A percentile compares a stretch with the other conserved stretches of the same genome.
Evolutionary conservation across 2,329 filamentous ascomycete genomes (phyloP).

Genomic region (Sphaerulina musiva): DNA sequence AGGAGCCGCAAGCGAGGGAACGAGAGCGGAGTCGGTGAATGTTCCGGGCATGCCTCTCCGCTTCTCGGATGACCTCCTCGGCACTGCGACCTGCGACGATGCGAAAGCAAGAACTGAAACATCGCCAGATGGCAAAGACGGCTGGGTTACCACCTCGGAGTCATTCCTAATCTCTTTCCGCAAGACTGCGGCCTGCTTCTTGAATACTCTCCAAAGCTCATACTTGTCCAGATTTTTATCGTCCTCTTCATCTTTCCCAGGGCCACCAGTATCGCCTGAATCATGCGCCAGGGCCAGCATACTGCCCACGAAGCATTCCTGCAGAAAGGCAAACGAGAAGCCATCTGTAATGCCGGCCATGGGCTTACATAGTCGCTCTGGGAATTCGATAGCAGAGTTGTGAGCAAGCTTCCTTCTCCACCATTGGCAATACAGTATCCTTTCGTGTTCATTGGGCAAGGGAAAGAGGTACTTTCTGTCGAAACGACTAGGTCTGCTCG

Average conservation of each 20-base stretch:
- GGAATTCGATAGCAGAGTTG: slow-evolving; percentile 55
- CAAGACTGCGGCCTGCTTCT: slow-evolving; percentile 55
- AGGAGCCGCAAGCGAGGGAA: neutral
- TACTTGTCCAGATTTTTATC: slow-evolving; percentile 45
- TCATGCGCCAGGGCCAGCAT: slow-evolving; percentile 51
- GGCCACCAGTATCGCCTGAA: slow-evolving; percentile 21
- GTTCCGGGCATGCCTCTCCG: neutral
- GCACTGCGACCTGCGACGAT: no score
- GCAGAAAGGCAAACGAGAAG: slow-evolving; percentile 64
- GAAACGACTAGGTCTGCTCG: slow-evolving; percentile 58
- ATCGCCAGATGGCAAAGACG: no score
- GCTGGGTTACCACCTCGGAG: neutral
- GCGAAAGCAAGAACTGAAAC: no score
- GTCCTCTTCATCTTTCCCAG: slow-evolving; percentile 10
- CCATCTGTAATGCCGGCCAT: slow-evolving; percentile 56
- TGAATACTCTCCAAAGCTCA: slow-evolving; percentile 55
- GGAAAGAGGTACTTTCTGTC: slow-evolving; percentile 62
- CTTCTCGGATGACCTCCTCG: neutral
- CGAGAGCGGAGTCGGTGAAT: neutral
- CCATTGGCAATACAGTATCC: slow-evolving; percentile 55
- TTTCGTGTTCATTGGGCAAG: slow-evolving; percentile 43
- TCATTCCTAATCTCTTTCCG: slow-evolving; percentile 49
- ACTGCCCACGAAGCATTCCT: slow-evolving; percentile 61
- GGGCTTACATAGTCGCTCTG: slow-evolving; percentile 48
- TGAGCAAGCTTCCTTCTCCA: slow-evolving; percentile 54